Percentiles rank a stretch among this genome's conserved stretches.
These are phyloP conservation scores for Kwoniella bestiolae DNA, from an alignment of 768 basidiomycete species.

Conservation along the genomic window DNA sequence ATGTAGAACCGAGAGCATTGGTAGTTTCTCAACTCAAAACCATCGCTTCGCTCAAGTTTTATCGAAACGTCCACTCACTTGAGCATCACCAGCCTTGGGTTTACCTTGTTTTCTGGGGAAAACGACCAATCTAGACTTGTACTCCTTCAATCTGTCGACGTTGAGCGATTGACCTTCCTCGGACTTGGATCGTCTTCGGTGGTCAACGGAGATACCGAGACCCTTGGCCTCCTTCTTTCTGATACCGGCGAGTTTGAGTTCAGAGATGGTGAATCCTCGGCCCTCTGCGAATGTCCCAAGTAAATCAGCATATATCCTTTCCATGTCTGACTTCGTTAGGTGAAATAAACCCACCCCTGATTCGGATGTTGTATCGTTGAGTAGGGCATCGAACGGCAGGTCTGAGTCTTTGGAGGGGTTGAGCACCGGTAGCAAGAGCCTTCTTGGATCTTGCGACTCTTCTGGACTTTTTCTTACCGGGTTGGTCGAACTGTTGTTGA, in stretches of 20 bases:
- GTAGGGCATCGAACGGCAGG: conserved; percentile 97
- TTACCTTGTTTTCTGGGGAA: conserved; percentile 96
- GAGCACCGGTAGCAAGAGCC: conserved; percentile 86
- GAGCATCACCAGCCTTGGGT: conserved; percentile 93
- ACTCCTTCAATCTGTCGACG: conserved; percentile 88
- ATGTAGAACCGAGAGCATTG: too few species aligned
- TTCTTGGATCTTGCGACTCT: conserved; percentile 89
- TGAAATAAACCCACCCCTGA: conserved; percentile 68
- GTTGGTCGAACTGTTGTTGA: conserved; percentile 99
- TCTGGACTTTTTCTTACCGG: conserved; percentile 94
- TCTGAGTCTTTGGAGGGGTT: conserved; percentile 85
- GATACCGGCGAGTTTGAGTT: conserved; percentile 95
- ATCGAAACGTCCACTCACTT: too few species aligned
- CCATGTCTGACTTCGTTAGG: background rate
- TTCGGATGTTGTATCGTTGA: conserved; percentile 95
- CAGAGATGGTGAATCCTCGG: conserved; percentile 90
- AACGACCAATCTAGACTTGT: conserved; percentile 89
- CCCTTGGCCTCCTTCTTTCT: conserved; percentile 89
- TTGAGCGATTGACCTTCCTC: conserved; percentile 97
- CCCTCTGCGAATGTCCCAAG: conserved; percentile 61
- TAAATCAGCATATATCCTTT: conserved; percentile 1
- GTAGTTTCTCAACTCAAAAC: too few species aligned
- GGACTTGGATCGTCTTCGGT: conserved; percentile 92
- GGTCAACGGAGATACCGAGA: conserved; percentile 94
- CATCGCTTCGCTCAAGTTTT: too few species aligned